Evolutionary conservation across 331 rosid genomes (phyloP).

Genomic region (Pyracantha coccinea): DNA sequence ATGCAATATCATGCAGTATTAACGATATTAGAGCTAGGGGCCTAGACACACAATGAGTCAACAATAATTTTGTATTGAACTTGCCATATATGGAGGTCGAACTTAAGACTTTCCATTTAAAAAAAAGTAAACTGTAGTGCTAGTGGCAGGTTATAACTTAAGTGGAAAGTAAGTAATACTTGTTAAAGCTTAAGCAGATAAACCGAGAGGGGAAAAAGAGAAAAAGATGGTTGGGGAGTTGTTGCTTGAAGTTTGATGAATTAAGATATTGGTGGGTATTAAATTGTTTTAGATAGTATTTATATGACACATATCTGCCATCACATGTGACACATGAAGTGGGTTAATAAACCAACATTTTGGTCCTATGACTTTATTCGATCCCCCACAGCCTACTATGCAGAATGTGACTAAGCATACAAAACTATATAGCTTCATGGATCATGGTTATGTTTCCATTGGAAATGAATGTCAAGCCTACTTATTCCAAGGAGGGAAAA

Average conservation of each 20-base stretch:
- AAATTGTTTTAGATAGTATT: not conserved
- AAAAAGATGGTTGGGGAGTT: not conserved
- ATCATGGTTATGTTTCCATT: not conserved
- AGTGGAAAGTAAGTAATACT: slow-evolving; percentile 15
- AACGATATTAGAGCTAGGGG: too few species aligned
- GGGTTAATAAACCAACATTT: not conserved
- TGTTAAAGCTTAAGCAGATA: slow-evolving; percentile 18
- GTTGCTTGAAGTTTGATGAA: not conserved
- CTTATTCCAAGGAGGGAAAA: not conserved
- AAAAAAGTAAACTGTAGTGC: too few species aligned
- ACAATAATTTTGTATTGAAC: too few species aligned
- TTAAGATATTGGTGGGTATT: not conserved
- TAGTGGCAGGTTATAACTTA: slow-evolving; percentile 17
- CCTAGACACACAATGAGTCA: too few species aligned
- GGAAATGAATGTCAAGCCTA: not conserved
- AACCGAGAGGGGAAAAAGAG: not conserved
- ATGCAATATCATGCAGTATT: too few species aligned
- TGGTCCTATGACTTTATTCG: not conserved
- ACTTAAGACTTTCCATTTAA: too few species aligned
- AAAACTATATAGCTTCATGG: not conserved
- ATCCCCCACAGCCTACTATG: not conserved
- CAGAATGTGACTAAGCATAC: not conserved
- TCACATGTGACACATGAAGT: not conserved
- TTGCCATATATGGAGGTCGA: too few species aligned
- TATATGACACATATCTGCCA: not conserved